Evolutionary conservation across 148 eudicot genomes (phyloP), one percentile per base, ranked within the genome.

Genomic region (Diospyros kaki): DNA sequence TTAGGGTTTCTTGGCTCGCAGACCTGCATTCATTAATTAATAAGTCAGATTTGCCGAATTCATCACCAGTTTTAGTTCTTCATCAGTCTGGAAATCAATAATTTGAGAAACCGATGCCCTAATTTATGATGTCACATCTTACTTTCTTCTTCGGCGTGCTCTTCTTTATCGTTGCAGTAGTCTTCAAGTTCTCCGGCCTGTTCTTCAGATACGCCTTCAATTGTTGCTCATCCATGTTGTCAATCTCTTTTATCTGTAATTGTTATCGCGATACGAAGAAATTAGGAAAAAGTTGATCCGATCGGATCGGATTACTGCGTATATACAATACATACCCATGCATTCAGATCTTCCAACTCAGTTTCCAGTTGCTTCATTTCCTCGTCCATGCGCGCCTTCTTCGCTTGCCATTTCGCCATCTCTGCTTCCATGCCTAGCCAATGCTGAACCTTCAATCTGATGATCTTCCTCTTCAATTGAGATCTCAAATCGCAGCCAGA

Each of bases 131-230:
- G 6, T 4, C 6, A 46, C 7, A 28, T 60, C 77, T 65, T 75
- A 75, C 77, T 75, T 68, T 60, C 69, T 69, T 50, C 1, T 4
- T 69, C 9, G 58, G 12, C 42, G 62, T 72, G 63, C 46, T 58
- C 14, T 69, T 76, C 14, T 69, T 61, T 2, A 6, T 60, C 6
- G 11, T 50, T 9, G 28, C 28, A 28, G 18, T 2, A 28, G 73
- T 52, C 51, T 76, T 76, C 52, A 69, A 51, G 73, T 41, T 15
- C 2, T 76, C 56, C 1, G 79, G 74, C 43, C 68, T 68, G 6
- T 69, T 69, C 51, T 46, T 59, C 59, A 76, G 15, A 18, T 76
- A 76, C 9, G 48, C 42, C 41, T 60, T 69, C 72, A 69, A 48
- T 41, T 61, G 53, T 13, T 50, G 5, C 6, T 60, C 71, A 52